Evolutionary conservation across 1,139 yeast species (phyloP).

Genomic region (Suhomyces ambrosiae): DNA sequence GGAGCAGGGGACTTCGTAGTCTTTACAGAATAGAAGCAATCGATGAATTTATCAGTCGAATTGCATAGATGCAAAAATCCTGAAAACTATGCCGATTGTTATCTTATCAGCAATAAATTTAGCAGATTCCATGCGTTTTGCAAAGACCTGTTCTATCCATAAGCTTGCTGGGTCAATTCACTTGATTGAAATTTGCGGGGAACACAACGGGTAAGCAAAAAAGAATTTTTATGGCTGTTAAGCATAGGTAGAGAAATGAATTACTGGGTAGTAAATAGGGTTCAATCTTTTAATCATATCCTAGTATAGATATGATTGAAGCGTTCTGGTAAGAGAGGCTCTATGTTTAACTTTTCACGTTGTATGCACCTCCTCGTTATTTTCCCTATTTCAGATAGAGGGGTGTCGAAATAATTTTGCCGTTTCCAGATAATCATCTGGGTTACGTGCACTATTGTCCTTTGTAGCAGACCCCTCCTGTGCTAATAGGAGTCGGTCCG

Average conservation of each 20-base stretch:
- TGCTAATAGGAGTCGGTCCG: constrained; percentile 8
- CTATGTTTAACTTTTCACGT: not conserved
- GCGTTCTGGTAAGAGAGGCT: constrained; percentile 3
- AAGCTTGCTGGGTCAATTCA: constrained; percentile 1
- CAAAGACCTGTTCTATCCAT: constrained; percentile 6
- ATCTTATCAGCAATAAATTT: not conserved
- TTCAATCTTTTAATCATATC: too few species aligned
- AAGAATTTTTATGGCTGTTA: too few species aligned
- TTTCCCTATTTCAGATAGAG: constrained; percentile 2
- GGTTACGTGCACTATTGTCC: constrained; percentile 5
- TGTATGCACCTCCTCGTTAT: not conserved
- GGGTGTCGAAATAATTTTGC: not conserved
- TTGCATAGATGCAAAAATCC: constrained; percentile 1
- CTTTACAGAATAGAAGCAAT: too few species aligned
- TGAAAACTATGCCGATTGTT: constrained; percentile 2
- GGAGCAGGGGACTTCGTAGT: too few species aligned
- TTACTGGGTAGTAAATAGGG: too few species aligned
- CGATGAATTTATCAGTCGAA: too few species aligned
- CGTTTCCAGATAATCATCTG: not conserved
- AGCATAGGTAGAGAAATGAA: too few species aligned
- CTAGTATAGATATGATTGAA: not conserved
- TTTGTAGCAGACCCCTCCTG: too few species aligned
- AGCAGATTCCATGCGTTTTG: constrained; percentile 1
- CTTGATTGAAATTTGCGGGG: not conserved
- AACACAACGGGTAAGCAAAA: not conserved